Evolutionary conservation across 2,329 filamentous ascomycete species (phyloP).

Genomic region (Neofusicoccum laricinum): DNA sequence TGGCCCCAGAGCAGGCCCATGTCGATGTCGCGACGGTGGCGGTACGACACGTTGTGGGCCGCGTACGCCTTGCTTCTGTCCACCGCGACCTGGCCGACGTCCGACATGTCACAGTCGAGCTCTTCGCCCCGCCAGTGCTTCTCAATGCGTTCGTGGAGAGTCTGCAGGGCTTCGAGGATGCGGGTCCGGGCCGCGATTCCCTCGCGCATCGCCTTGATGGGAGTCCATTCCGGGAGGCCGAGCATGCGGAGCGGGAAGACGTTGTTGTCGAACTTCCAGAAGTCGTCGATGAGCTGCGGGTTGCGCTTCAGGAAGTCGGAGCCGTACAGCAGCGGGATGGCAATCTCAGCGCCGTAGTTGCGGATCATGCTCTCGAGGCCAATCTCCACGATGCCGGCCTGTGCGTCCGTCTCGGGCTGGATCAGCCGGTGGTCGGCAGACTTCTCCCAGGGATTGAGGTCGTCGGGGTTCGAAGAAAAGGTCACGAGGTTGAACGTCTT

Average conservation of each 20-base stretch:
- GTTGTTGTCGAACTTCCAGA: constrained; percentile 52
- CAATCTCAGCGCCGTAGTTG: constrained; percentile 16
- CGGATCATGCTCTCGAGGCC: constrained; percentile 17
- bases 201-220: constrained; percentile 46
- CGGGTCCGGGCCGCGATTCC: constrained; percentile 42
- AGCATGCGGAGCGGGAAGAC: constrained; percentile 48
- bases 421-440: background rate
- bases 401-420: background rate
- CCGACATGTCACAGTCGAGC: constrained; percentile 33
- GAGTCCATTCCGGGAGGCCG: constrained; percentile 53
- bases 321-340: constrained; percentile 32
- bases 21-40: constrained; percentile 29
- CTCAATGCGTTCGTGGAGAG: constrained; percentile 28
- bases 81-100: constrained; percentile 32
- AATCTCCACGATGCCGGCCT: background rate
- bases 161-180: constrained; percentile 25
- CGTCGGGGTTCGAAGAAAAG: background rate
- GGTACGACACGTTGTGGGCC: constrained; percentile 25
- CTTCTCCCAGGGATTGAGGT: constrained; percentile 1
- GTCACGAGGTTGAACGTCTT: background rate
- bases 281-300: constrained; percentile 49
- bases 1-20: constrained; percentile 53
- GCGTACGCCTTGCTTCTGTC: constrained; percentile 30
- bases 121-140: constrained; percentile 26
- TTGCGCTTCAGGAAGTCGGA: constrained; percentile 52